A percentile compares a stretch with the other conserved stretches of the same genome.
phyloP scores from a whole-genome alignment of 2,329 filamentous ascomycete species.

The Fusarium armeniacum region DNA sequence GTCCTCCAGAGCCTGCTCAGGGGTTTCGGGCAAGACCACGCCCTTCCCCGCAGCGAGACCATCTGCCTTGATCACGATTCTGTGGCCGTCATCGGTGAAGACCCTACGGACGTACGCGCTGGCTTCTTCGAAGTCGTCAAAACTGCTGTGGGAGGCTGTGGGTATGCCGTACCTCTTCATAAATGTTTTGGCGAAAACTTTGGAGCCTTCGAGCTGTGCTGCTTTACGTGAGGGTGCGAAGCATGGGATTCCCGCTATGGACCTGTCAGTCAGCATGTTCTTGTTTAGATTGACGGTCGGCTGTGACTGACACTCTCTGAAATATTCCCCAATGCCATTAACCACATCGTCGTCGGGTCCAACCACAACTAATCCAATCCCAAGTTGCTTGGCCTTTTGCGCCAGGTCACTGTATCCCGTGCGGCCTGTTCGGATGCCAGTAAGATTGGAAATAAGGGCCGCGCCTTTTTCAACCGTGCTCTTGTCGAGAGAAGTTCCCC shows the following conservation, averaged over 20 bases:
- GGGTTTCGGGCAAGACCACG: constrained; percentile 54
- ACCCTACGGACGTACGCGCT: constrained; percentile 72
- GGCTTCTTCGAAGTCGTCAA: constrained; percentile 71
- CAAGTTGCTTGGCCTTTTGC: constrained; percentile 70
- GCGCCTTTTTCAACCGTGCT: constrained; percentile 46
- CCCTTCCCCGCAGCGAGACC: constrained; percentile 84
- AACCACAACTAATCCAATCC: constrained; percentile 77
- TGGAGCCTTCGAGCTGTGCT: constrained; percentile 81
- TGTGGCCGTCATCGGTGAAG: constrained; percentile 55
- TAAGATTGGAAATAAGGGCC: constrained; percentile 71
- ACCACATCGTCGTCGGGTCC: constrained; percentile 82
- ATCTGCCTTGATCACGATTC: constrained; percentile 80
- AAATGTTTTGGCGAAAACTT: constrained; percentile 84
- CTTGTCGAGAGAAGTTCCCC: constrained; percentile 66
- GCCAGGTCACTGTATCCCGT: constrained; percentile 75
- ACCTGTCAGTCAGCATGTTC: constrained; percentile 17
- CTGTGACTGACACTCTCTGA: constrained; percentile 54
- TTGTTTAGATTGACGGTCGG: not conserved
- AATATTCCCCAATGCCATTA: constrained; percentile 79
- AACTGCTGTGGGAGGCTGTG: constrained; percentile 79
- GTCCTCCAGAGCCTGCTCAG: constrained; percentile 72
- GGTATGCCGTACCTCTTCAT: constrained; percentile 81
- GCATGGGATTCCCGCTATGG: constrained; percentile 68
- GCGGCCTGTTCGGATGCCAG: constrained; percentile 47
- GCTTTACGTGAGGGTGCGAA: constrained; percentile 79